phyloP scores from a whole-genome alignment of 2,329 filamentous ascomycete species.

The Fusarium sp. region DNA sequence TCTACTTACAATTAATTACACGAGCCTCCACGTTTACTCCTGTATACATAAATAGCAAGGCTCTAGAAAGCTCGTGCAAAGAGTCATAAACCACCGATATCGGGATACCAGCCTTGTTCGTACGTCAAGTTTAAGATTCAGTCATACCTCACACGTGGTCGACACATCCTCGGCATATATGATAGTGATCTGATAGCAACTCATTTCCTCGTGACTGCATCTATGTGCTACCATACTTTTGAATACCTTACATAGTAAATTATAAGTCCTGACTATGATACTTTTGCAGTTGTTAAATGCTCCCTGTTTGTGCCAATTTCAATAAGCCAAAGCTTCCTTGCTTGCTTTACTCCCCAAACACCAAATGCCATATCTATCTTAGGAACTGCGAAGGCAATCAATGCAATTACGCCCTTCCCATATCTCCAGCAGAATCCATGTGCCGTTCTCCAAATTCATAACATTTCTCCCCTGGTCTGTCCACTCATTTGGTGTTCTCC shows the following conservation, averaged over 20 bases:
- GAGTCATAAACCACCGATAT: constrained; percentile 38
- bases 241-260: constrained; percentile 3
- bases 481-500: constrained; percentile 47
- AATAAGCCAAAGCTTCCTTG: constrained; percentile 6
- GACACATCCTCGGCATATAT: constrained; percentile 28
- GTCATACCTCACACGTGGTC: constrained; percentile 21
- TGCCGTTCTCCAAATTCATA: constrained; percentile 21
- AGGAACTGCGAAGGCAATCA: constrained; percentile 20
- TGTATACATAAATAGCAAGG: background rate
- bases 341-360: constrained; percentile 21
- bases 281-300: constrained; percentile 1
- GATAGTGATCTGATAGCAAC: background rate
- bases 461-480: background rate
- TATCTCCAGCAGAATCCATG: constrained; percentile 24
- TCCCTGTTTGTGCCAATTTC: background rate
- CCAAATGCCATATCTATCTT: constrained; percentile 8
- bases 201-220: constrained; percentile 16
- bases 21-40: background rate
- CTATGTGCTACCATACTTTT: background rate
- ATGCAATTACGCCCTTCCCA: constrained; percentile 14
- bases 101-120: constrained; percentile 22
- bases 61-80: background rate
- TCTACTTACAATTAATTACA: constrained; percentile 25
- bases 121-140: constrained; percentile 12
- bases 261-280: constrained; percentile 11